A percentile compares a stretch with the other conserved stretches of the same genome.
Conservation (phyloP, 495 filamentous ascomycete genomes). For the Trichocladium antarcticum region DNA sequence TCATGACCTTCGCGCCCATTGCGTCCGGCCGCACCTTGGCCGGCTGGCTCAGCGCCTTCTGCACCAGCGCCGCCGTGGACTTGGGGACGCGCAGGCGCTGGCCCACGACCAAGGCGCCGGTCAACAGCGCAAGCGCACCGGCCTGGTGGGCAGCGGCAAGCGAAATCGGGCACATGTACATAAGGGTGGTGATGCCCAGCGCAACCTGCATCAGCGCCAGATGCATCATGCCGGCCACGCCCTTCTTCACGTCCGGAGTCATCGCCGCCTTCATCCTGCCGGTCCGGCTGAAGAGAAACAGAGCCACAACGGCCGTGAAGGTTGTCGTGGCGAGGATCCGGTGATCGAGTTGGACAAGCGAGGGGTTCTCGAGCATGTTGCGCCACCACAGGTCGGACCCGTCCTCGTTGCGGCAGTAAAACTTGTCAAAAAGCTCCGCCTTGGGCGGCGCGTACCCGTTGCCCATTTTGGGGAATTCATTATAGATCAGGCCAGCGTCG, state of each 20-base stretch:
- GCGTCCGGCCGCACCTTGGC: not conserved
- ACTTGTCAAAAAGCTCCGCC: constrained; percentile 68
- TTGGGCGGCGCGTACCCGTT: constrained; percentile 65
- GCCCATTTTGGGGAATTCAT: constrained; percentile 96
- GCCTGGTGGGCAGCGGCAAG: constrained; percentile 91
- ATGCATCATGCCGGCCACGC: constrained; percentile 68
- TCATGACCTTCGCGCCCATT: constrained; percentile 5
- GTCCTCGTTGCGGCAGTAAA: constrained; percentile 74
- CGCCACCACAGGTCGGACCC: constrained; percentile 80
- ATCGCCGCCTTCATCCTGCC: constrained; percentile 51
- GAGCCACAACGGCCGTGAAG: constrained; percentile 63
- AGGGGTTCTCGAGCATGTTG: constrained; percentile 94
- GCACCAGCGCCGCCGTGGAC: constrained; percentile 34
- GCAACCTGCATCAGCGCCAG: constrained; percentile 71
- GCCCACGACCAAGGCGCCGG: constrained; percentile 66
- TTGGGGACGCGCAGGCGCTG: constrained; percentile 43
- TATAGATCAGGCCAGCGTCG: constrained; percentile 94
- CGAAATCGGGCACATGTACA: constrained; percentile 83
- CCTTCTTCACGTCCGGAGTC: constrained; percentile 54
- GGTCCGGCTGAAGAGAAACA: constrained; percentile 66
- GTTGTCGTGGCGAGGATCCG: constrained; percentile 84
- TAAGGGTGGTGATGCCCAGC: constrained; percentile 78
- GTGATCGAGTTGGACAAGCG: constrained; percentile 87
- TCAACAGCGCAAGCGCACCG: constrained; percentile 73
- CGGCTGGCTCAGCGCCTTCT: constrained; percentile 26